Evolutionary conservation across 805 yeast species (phyloP), one percentile per base, ranked within the genome.

Genomic region (Kazachstania bromeliacearum): DNA sequence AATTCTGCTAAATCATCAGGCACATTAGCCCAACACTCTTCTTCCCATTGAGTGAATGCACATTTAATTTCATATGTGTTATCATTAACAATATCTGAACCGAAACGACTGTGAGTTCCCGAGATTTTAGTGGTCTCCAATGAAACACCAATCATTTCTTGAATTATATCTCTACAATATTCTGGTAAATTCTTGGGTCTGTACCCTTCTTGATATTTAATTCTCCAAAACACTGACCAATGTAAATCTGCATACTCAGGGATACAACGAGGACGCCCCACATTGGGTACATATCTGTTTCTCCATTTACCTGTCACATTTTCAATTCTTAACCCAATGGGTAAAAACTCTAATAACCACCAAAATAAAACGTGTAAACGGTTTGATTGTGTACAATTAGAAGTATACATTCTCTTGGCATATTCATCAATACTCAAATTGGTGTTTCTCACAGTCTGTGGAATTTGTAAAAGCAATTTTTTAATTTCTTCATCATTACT

Each of bases 271-370:
- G 51, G 38, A 10, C 72, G 59, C 2, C 85, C 85, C 3, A 75
- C 46, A 47, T 79, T 77, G 1, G 85, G 85, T 10, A 58, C 47
- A 45, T 64, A 72, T 4, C 59, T 54, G 33, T 66, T 62, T 38
- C 55, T 59, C 80, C 82, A 76, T 45, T 64, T 60, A 2, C 75
- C 75, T 3, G 60, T 47, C 4, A 45, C 41, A 45, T 70, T 62
- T 45, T 75, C 77, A 28, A 67, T 52, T 43, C 70, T 67, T 20
- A 67, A 63, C 0, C 76, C 76, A 31, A 77, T 47, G 1, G 85
- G 85, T n/a, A 79, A 41, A 12, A 72, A 53, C 44, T 79, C 87
- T 9, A 75, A 50, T 3, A 69, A 3, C 84, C 84, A 78, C 85
- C 85, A 79, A 5, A 62, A 43, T 0, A 73, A 3, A 7, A 40